A percentile compares a stretch with the other conserved stretches of the same genome.
phyloP scores from a whole-genome alignment of 108 stramenopile genomes.

The Cyclotella atomus region DNA sequence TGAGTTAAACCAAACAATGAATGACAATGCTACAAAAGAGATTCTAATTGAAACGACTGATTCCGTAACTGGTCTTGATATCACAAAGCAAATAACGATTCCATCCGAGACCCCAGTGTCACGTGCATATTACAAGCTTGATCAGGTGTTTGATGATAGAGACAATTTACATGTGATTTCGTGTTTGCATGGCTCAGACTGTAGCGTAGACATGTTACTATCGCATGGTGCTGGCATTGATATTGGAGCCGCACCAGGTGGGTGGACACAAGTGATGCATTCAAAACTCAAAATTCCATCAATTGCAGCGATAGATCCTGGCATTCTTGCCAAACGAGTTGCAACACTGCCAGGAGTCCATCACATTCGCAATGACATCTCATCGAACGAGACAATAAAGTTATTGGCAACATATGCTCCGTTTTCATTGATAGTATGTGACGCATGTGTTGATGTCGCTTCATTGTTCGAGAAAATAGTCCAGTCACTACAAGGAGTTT shows the following conservation, averaged over 20 bases:
- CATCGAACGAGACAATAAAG: slow-evolving; percentile 23
- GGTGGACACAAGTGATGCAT: slow-evolving; percentile 64
- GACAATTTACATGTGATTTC: slow-evolving; percentile 19
- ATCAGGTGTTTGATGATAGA: slow-evolving; percentile 48
- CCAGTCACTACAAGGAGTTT: slow-evolving; percentile 24
- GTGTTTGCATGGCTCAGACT: background rate
- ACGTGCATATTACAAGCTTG: slow-evolving; percentile 62
- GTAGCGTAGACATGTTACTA: slow-evolving; percentile 2
- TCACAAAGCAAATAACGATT: background rate
- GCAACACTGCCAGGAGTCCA: slow-evolving; percentile 33
- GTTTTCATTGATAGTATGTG: slow-evolving; percentile 58
- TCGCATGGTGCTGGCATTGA: slow-evolving; percentile 52
- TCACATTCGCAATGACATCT: slow-evolving; percentile 41
- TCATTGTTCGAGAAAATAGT: slow-evolving; percentile 34
- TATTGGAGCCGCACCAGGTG: slow-evolving; percentile 67
- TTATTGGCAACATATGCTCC: slow-evolving; percentile 39
- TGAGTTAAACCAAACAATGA: slow-evolving; percentile 44
- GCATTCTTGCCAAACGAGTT: slow-evolving; percentile 49
- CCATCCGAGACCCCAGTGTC: slow-evolving; percentile 46
- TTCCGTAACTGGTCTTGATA: slow-evolving; percentile 31
- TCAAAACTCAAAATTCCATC: slow-evolving; percentile 25
- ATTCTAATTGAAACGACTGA: slow-evolving; percentile 32
- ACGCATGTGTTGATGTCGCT: slow-evolving; percentile 51
- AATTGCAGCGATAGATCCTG: slow-evolving; percentile 55
- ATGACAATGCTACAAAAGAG: slow-evolving; percentile 55